A percentile compares a stretch with the other conserved stretches of the same genome.
These are phyloP conservation scores for Rhodotorula sp. DNA, from an alignment of 1,284 basidiomycete species.

Conservation along the genomic window DNA sequence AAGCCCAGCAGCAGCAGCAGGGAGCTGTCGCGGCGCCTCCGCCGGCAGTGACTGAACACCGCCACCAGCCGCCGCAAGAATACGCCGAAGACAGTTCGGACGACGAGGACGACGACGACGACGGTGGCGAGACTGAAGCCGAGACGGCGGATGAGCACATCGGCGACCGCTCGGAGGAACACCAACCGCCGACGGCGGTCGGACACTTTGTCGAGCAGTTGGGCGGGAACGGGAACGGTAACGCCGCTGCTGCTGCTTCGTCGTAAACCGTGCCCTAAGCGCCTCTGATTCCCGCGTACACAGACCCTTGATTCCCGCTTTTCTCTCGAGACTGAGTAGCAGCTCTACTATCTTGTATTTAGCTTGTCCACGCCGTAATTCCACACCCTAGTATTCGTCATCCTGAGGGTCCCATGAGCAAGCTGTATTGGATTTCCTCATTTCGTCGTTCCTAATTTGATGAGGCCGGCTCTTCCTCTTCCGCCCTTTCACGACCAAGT, in stretches of 20 bases:
- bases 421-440: too few relatives aligned
- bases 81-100: neutral
- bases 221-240: neutral
- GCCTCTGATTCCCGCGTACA: too few relatives aligned
- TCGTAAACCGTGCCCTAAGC: neutral
- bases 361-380: too few relatives aligned
- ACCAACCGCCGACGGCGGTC: neutral
- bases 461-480: too few relatives aligned
- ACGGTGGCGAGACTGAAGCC: neutral
- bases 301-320: too few relatives aligned
- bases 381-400: too few relatives aligned
- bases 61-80: neutral
- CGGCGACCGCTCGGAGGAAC: neutral
- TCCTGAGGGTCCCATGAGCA: too few relatives aligned
- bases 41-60: neutral
- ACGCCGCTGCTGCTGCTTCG: neutral
- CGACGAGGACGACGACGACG: neutral
- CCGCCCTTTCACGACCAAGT: too few relatives aligned
- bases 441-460: too few relatives aligned
- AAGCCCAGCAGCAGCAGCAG: neutral
- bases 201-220: constrained; percentile 13
- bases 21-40: neutral
- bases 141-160: neutral
- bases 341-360: too few relatives aligned
- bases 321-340: too few relatives aligned